phyloP scores from a whole-genome alignment of 1,139 yeast genomes.

The Suhomyces kunorum region DNA sequence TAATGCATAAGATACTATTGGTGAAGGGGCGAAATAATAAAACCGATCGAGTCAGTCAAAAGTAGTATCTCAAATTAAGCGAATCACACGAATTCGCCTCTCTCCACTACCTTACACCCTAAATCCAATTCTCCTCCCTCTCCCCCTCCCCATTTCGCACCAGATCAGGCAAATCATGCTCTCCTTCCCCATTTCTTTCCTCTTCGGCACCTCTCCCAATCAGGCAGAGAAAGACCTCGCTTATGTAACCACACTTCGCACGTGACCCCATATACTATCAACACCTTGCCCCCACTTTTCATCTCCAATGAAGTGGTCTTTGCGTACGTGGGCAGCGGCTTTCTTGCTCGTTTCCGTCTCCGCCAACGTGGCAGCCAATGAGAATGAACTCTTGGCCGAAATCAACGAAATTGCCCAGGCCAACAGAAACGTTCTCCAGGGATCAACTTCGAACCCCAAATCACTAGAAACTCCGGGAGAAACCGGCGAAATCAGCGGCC shows the following conservation, averaged over 20 bases:
- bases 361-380: not conserved
- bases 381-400: not conserved
- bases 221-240: no score
- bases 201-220: not conserved
- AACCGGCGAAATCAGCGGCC: not conserved
- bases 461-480: not conserved
- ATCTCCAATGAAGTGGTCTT: constrained; percentile 4
- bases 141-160: no score
- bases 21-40: no score
- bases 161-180: no score
- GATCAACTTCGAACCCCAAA: not conserved
- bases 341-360: not conserved
- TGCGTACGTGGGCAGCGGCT: constrained; percentile 2
- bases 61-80: no score
- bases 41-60: no score
- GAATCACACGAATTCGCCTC: no score
- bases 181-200: not conserved
- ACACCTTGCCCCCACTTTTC: not conserved
- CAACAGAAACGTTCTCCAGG: not conserved
- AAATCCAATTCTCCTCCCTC: no score
- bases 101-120: no score
- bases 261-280: not conserved
- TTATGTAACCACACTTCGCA: not conserved
- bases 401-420: not conserved
- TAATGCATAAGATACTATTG: no score